phyloP scores from a whole-genome alignment of 139 green algal species.

The Diplosphaera chodatii region DNA sequence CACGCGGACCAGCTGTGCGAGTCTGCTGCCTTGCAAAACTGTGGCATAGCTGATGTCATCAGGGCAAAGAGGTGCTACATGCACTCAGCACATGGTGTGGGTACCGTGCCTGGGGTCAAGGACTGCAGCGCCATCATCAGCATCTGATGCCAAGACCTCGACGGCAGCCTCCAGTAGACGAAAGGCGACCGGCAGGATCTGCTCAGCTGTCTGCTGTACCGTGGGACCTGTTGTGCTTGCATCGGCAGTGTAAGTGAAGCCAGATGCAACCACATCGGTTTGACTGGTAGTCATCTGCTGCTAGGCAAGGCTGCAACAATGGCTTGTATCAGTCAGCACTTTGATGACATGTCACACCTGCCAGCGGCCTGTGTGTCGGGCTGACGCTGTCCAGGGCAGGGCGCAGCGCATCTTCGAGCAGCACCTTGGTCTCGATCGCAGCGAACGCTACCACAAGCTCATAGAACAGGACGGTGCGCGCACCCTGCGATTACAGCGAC shows the following conservation, averaged over 20 bases:
- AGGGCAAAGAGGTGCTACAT: no score
- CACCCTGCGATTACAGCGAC: background rate
- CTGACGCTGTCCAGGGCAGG: background rate
- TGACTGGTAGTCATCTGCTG: no score
- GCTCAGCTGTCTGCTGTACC: constrained; percentile 29
- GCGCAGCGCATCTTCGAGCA: constrained; percentile 43
- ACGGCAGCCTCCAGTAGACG: constrained; percentile 38
- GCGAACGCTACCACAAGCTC: constrained; percentile 36
- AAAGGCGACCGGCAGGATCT: constrained; percentile 37
- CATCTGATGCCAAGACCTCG: constrained; percentile 39
- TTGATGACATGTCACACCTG: background rate
- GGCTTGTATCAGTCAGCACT: no score
- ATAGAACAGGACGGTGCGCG: constrained; percentile 25
- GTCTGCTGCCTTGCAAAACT: no score
- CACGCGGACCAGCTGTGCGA: no score
- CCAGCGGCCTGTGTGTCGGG: no score
- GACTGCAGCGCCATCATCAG: constrained; percentile 9
- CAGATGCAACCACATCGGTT: no score
- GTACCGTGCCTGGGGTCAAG: background rate
- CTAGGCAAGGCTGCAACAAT: no score
- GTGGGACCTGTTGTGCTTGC: background rate
- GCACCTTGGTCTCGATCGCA: constrained; percentile 39
- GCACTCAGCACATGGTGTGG: background rate
- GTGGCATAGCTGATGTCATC: no score
- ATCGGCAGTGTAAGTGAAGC: no score